Base-by-base conservation (phyloP, 2,329 filamentous ascomycete species). In the Cladophialophora psammophila region DNA sequence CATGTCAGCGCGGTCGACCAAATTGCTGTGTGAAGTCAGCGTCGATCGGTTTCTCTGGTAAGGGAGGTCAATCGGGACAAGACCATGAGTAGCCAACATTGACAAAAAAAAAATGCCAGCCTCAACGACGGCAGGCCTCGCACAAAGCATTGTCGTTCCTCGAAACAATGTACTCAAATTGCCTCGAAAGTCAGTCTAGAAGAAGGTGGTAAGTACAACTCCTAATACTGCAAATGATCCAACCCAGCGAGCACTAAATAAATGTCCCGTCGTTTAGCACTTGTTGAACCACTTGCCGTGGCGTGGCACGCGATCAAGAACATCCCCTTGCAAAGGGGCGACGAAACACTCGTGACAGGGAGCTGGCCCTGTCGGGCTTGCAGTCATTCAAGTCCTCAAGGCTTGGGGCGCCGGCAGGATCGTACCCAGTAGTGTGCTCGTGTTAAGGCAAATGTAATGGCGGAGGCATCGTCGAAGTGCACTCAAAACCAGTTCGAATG, bases 301-400 rank as follows among this genome's bases (percentile, higher is more conserved):
- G 84, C 82, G 26, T 86, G 83, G 83, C 84, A 86, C 71, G 83
- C 83, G 1, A 81, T 86, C 31, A 81, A 82, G 50, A 77, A 81
- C 54, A 82, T 81, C 40, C 32, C 53, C 6, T 83, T 82, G 75
- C 80, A 82, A 68, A 72, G 75, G 6, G 80, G 79, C 26, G 78
- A 84, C 61, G 75, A 78, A 0, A 83, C 79, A 1, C 74, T 86
- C 32, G 77, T 64, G 10, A 26, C 86, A 1, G 84, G 84, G 84
- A n/a, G 83, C 82, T 20, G 84, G 84, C 1, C 84, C 84, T 0
- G 85, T 86, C 67, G 84, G 84, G 8, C 79, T 86, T 7, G 76
- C 81, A 1, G 80, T 85, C 9, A 78, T 84, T 65, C 81, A 82
- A 69, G 78, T 77, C 0, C 76, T 85, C 6, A 76, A 77, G 67